These are phyloP conservation scores for Miscanthus sacchariflorus DNA, from an alignment of 202 grass and related monocot species.

Conservation along the genomic window DNA sequence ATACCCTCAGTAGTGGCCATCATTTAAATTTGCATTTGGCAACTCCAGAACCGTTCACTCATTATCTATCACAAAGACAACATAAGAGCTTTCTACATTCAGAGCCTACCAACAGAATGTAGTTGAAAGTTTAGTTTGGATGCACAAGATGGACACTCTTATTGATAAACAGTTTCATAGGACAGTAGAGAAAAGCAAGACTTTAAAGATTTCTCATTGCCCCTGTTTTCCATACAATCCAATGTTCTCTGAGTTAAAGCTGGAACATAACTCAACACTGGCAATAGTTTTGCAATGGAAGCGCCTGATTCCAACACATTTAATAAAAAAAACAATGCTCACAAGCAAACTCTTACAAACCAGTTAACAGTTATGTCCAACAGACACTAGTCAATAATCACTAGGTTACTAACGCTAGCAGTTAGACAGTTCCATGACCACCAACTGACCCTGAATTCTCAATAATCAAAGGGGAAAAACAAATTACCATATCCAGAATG, in stretches of 20 bases:
- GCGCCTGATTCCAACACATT: conserved; percentile 1
- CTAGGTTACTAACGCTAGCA: neutral
- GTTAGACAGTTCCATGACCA: neutral
- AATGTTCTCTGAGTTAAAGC: neutral
- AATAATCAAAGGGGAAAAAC: neutral
- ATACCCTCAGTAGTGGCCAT: neutral
- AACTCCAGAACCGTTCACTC: conserved; percentile 11
- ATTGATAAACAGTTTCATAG: neutral
- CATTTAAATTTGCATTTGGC: neutral
- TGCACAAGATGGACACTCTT: conserved; percentile 7
- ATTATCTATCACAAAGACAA: conserved; percentile 12
- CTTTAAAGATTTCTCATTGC: neutral
- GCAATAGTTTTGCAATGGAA: neutral
- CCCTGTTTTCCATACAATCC: conserved; percentile 1
- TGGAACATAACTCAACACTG: conserved; percentile 13
- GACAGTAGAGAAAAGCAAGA: conserved; percentile 2
- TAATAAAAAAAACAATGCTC: neutral
- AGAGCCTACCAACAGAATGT: neutral
- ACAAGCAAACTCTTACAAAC: neutral
- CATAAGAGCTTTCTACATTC: neutral
- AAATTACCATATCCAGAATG: conserved; percentile 82
- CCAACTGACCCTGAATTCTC: neutral
- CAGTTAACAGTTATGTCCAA: conserved; percentile 6
- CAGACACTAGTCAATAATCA: conserved; percentile 1
- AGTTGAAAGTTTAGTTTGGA: conserved; percentile 11